phyloP scores from a whole-genome alignment of 805 yeast genomes.

The Lipomyces spencermartinsiae region DNA sequence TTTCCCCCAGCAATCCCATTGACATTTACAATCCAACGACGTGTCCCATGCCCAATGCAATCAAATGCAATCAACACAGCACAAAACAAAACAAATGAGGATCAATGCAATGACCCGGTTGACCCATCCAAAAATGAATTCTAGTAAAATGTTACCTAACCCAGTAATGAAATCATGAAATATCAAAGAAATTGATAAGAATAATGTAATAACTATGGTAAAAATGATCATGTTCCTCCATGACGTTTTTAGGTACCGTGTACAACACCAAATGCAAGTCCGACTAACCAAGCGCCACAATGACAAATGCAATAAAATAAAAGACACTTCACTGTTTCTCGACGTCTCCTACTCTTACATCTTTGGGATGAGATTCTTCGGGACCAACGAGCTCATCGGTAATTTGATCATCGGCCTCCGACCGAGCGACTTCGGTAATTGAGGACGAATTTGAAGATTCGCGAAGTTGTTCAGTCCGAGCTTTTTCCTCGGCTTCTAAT shows the following conservation, averaged over 20 bases:
- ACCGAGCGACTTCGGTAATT: conserved; percentile 6
- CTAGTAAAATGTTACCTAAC: neutral
- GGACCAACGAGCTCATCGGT: neutral
- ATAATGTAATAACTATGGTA: no score
- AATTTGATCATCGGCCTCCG: neutral
- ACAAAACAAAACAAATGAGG: neutral
- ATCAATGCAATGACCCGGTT: neutral
- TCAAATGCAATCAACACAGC: neutral
- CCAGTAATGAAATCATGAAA: neutral
- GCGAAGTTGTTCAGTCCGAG: conserved; percentile 1
- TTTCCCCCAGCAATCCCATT: no score
- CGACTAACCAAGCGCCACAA: neutral
- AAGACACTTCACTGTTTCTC: neutral
- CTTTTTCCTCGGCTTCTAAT: conserved; percentile 12
- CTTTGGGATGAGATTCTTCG: neutral
- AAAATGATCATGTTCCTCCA: neutral
- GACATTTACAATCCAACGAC: neutral
- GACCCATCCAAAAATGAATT: neutral
- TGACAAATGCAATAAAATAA: neutral
- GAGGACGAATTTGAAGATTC: conserved; percentile 8
- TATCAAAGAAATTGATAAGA: neutral
- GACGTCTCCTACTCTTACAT: neutral
- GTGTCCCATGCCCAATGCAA: neutral
- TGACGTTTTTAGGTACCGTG: neutral
- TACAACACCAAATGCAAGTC: neutral